Percentiles rank a stretch among this genome's conserved stretches.
Evolutionary conservation across 1,284 basidiomycete species (phyloP).

Genomic region (Agaricales sp.): DNA sequence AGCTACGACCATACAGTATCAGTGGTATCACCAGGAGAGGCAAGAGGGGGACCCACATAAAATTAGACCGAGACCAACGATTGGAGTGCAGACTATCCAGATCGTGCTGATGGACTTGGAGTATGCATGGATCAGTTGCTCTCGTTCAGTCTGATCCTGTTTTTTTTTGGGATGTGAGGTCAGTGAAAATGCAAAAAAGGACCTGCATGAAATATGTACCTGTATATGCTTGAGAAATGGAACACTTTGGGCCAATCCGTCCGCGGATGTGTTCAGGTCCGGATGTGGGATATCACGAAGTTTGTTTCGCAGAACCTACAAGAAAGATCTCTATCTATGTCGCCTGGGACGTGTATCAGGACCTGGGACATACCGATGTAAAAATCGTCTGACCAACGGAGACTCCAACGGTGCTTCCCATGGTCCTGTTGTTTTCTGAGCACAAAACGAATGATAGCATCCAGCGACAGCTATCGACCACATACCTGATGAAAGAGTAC

Average conservation of each 20-base stretch:
- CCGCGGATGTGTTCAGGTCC: background rate
- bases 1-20: background rate
- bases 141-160: background rate
- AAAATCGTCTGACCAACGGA: background rate
- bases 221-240: background rate
- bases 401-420: background rate
- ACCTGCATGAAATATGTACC: background rate
- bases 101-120: background rate
- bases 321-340: background rate
- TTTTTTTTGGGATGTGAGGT: too few species aligned
- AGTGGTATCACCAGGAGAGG: background rate
- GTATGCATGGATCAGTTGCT: background rate
- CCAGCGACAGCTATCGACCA: too few species aligned
- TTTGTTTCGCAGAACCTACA: background rate
- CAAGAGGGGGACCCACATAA: background rate
- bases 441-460: too few species aligned
- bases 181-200: background rate
- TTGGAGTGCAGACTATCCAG: background rate
- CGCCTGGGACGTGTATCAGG: background rate
- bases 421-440: background rate
- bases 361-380: background rate
- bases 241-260: background rate
- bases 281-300: background rate
- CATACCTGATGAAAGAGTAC: slow-evolving; percentile 23
- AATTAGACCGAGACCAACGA: background rate